Base-by-base conservation (phyloP, 2,329 filamentous ascomycete genomes). In the Colletotrichum tanaceti region DNA sequence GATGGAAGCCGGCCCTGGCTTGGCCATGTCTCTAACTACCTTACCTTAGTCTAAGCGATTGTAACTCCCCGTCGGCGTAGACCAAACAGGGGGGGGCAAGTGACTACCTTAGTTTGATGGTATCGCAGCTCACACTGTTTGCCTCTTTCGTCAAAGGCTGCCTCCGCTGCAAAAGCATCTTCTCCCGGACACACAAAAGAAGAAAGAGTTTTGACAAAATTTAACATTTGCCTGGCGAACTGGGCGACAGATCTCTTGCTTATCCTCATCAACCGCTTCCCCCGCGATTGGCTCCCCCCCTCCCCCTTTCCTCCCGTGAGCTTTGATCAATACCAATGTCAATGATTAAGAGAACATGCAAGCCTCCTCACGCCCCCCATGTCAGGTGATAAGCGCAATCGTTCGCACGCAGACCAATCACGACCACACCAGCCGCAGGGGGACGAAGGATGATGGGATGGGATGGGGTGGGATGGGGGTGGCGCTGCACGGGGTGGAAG, bases 351-450 rank as follows among this genome's bases (percentile, higher is more conserved):
- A 55, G 41, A n/a, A 38, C 47, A 59, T 59, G 61, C 53, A 44
- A 39, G 28, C 6, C 54, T 7, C 32, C 35, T 4, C 28, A n/a
- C 16, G 4, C 6, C 16, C 32, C 44, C 58, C 22, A 65, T 68
- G 65, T 54, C 35, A 47, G 39, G 35, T 41, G 65, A 68, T 68
- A 68, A 68, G 65, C 61, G 61, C 65, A 59, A 41, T 43, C 43
- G 22, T n/a, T 16, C 20, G 24, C 13, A 47, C 28, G 54, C 39
- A 35, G 32, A 35, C 62, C 65, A 68, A 68, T 68, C 7, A 41
- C 54, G n/a, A n/a, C n/a, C n/a, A n/a, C n/a, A n/a, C n/a, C n/a
- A n/a, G n/a, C n/a, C n/a, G n/a, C n/a, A n/a, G n/a, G n/a, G n/a
- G n/a, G n/a, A n/a, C n/a, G n/a, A n/a, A n/a, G n/a, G n/a, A n/a